Evolutionary conservation across 257 asterid genomes (phyloP), one percentile per base, ranked within the genome.

Genomic region (Solanum dulcamara): DNA sequence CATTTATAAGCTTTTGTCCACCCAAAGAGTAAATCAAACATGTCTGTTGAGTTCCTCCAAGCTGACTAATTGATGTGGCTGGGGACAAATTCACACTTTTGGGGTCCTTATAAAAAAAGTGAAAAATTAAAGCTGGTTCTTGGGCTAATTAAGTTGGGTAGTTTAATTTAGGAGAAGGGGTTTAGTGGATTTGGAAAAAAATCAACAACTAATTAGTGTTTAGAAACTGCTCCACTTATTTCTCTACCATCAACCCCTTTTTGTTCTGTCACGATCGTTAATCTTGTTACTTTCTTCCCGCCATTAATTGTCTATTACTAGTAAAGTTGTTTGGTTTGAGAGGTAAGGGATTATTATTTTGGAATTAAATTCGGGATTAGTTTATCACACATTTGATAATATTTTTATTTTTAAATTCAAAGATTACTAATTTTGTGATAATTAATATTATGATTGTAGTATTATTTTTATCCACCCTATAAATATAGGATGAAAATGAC

Each of bases 1-100:
- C 98, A 95, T 91, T 94, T 96, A 6, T 97, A 91, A 85, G 97
- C 98, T 89, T 93, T 94, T 90, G 95, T 90, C 98, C 99, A 96
- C 14, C 99, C 96, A 80, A 94, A 93, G 4, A 95, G 86, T 84
- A 91, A 20, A 74, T 88, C 92, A 85, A 95, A 88, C 95, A 94
- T 90, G 88, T 70, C 60, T 53, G 14, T 5, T 59, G 12, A 8
- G 32, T 42, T 66, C 62, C 35, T 64, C 28, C 66, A 42, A 38
- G n/a, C 44, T 42, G 62, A 83, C 30, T 2, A 68, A 13, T 15
- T 2, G 24, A 37, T 57, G 68, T 1, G 26, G 3, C n/a, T 51
- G 6, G 48, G 40, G 68, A 64, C 72, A 83, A 81, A 59, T 84
- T 87, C 71, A 66, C 44, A 28, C 62, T 15, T 66, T 28, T 48